A percentile compares a stretch with the other conserved stretches of the same genome.
phyloP scores from a whole-genome alignment of 306 rosid genomes.

The Dryas alaskensis region DNA sequence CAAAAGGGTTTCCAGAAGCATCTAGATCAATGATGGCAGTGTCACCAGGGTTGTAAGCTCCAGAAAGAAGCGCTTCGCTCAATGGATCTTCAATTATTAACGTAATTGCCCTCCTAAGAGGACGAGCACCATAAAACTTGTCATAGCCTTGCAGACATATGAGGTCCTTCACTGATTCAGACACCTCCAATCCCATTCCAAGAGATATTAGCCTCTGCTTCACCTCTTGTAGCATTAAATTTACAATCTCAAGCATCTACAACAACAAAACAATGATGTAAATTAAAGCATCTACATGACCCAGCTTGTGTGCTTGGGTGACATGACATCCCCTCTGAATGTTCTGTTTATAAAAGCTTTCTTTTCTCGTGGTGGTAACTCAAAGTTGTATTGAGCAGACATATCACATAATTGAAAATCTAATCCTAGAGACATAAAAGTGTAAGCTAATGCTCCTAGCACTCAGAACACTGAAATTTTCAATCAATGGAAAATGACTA shows the following conservation, averaged over 20 bases:
- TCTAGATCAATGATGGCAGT: constrained; percentile 68
- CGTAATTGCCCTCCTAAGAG: constrained; percentile 66
- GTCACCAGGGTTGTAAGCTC: constrained; percentile 65
- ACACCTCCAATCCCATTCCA: constrained; percentile 61
- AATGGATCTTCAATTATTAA: constrained; percentile 66
- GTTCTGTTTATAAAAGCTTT: too few species aligned
- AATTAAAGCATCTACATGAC: constrained; percentile 1
- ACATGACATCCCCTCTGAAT: too few species aligned
- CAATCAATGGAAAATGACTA: constrained; percentile 25
- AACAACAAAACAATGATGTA: background rate
- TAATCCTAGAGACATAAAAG: background rate
- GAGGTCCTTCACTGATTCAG: constrained; percentile 64
- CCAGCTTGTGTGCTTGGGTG: too few species aligned
- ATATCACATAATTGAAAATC: too few species aligned
- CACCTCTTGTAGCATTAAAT: constrained; percentile 64
- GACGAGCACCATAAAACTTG: constrained; percentile 75
- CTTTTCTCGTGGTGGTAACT: background rate
- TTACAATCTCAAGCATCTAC: constrained; percentile 73
- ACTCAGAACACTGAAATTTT: too few species aligned
- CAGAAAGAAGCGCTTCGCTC: constrained; percentile 65
- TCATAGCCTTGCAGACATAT: constrained; percentile 68
- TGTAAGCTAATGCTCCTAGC: background rate
- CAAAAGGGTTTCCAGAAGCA: constrained; percentile 55
- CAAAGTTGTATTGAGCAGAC: background rate
- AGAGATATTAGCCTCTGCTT: constrained; percentile 52